Evolutionary conservation across 192 early-diverging fungal species (phyloP).

Genomic region (Backusella westeae): DNA sequence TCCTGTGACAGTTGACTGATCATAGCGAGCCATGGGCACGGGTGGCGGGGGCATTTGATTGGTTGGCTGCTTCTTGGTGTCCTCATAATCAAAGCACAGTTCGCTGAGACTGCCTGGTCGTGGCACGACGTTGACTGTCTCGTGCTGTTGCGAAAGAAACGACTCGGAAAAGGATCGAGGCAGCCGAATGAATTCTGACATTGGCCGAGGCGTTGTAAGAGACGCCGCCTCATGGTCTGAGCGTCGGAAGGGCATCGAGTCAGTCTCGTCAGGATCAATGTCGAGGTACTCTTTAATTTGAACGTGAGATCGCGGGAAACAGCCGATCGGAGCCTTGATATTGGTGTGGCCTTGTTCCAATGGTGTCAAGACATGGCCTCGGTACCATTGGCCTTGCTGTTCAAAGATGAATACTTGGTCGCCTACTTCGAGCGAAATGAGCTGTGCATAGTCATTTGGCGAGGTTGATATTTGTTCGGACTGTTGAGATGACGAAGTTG

Average conservation of each 20-base stretch:
- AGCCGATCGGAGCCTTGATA: constrained; percentile 42
- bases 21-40: constrained; percentile 40
- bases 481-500: constrained; percentile 5
- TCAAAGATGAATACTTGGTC: constrained; percentile 60
- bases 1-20: constrained; percentile 53
- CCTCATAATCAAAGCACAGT: neutral
- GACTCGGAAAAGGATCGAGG: constrained; percentile 17
- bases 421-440: constrained; percentile 45
- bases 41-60: constrained; percentile 29
- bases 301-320: constrained; percentile 56
- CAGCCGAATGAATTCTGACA: constrained; percentile 5
- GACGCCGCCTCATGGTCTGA: neutral
- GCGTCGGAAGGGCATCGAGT: neutral
- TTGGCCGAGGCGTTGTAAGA: neutral
- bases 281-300: constrained; percentile 48
- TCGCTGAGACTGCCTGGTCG: constrained; percentile 19
- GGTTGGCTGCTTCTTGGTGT: neutral
- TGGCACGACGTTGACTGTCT: neutral
- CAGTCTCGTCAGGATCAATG: constrained; percentile 17
- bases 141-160: neutral
- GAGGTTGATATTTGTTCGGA: constrained; percentile 14
- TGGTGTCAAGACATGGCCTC: constrained; percentile 58
- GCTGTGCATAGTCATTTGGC: constrained; percentile 4
- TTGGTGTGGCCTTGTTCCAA: constrained; percentile 37
- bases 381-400: constrained; percentile 53